Evolutionary conservation across 768 basidiomycete species (phyloP), one percentile per base, ranked within the genome.

Genomic region (Leccinellum rugosiceps): DNA sequence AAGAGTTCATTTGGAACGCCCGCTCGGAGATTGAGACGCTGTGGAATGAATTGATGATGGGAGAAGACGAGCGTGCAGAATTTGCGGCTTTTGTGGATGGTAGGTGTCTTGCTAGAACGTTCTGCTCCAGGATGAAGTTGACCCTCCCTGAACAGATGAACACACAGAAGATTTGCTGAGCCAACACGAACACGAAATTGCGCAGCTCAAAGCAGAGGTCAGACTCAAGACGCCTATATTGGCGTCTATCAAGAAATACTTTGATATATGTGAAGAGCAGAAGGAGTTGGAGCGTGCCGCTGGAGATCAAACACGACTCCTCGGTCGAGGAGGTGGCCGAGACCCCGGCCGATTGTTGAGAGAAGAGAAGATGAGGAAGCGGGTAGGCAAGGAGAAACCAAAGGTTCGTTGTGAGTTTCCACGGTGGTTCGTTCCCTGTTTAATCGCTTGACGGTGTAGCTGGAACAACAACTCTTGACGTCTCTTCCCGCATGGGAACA

Each of bases 331-430:
- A 26, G 76, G 72, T 2, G 59, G 86, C 3, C 80, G 92, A 55
- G 90, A 94, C 76, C 89, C 93, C 6, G 93, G 93, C 6, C 78
- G 92, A 19, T 73, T 99, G 34, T 74, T 98, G 52, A 82, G 92
- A 58, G 96, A 99, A 73, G 96, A 98, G 77, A 97, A 97, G 80
- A 93, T 96, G 88, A 81, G 96, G 53, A 98, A 98, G 72, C 80
- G 95, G 28, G 94, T 99, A 14, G 80, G 80, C 56, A 90, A 92
- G 69, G 89, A 96, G 75, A 98, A 97, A 68, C 96, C 96, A 26
- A 83, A 90, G 68, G 96, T 97, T 68, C 75, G 50, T 51, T 45
- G 19, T 35, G 26, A 7, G 23, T 2, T 19, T 10, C 26, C 1
- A 23, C 6, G 0, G 14, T 23, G 14, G 25, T 57, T 31, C 6